Evolutionary conservation across 768 basidiomycete species (phyloP), one percentile per base, ranked within the genome.

Genomic region (Mycena indigotica): DNA sequence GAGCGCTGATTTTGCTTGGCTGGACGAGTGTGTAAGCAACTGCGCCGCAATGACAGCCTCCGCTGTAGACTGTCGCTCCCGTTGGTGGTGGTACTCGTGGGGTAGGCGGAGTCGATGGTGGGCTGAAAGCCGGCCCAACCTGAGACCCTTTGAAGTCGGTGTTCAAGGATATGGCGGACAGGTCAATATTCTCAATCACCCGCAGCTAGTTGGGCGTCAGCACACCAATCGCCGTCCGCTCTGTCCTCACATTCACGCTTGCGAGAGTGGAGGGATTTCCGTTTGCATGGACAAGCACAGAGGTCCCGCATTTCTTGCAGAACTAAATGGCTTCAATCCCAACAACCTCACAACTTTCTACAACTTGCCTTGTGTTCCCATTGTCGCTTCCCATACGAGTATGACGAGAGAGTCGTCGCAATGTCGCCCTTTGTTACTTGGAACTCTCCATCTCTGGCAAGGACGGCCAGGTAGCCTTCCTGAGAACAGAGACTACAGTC

Each of bases 11-110:
- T 21, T 17, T 19, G 48, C 45, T 41, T 19, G 35, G 38, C 29
- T 16, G 40, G 26, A 16, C 28, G 12, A 57, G 40, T 19, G 50
- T 52, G n/a, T 57, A 57, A 10, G 21, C 50, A 28, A 38, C 35
- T n/a, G 35, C n/a, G 35, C 35, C 35, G 35, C 35, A 38, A 38
- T 38, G 35, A n/a, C 35, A 38, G 35, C 35, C n/a, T 38, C 35
- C 35, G 35, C 35, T 38, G 35, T 38, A 38, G 35, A 10, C 12
- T n/a, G 35, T 10, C n/a, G 35, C 10, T 10, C 35, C 35, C 35
- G 35, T 10, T n/a, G 35, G 35, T 10, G 12, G n/a, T n/a, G 10
- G 12, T 10, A 38, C 35, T n/a, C n/a, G n/a, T n/a, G 12, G n/a
- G n/a, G n/a, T n/a, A n/a, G 10, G 12, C 12, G 35, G 35, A 38